Evolutionary conservation across 2,329 filamentous ascomycete genomes (phyloP).

Genomic region (Xylaria sp.): DNA sequence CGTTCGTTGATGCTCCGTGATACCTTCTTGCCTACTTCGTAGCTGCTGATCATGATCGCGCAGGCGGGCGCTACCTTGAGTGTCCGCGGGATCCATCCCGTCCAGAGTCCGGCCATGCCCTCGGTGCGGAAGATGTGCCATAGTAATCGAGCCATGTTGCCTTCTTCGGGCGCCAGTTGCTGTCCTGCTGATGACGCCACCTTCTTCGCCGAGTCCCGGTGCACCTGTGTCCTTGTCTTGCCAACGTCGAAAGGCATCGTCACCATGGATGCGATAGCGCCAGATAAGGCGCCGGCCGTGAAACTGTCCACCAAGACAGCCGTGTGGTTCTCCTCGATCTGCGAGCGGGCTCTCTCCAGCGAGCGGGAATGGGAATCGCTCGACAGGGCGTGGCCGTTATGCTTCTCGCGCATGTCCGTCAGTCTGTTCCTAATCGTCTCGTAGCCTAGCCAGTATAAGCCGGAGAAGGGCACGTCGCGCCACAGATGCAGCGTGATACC

Average conservation of each 20-base stretch:
- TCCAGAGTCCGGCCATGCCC: constrained; percentile 75
- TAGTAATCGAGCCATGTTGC: constrained; percentile 75
- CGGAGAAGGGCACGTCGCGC: constrained; percentile 96
- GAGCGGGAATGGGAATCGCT: constrained; percentile 35
- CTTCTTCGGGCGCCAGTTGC: constrained; percentile 59
- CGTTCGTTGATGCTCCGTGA: constrained; percentile 68
- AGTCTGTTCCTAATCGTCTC: constrained; percentile 72
- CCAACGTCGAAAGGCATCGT: constrained; percentile 97
- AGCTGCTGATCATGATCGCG: constrained; percentile 98
- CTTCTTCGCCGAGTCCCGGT: constrained; percentile 48
- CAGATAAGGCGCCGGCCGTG: constrained; percentile 74
- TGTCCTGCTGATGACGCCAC: constrained; percentile 26
- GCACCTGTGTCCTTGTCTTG: constrained; percentile 89
- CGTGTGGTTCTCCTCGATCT: constrained; percentile 63
- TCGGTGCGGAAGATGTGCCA: constrained; percentile 87
- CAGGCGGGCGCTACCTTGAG: constrained; percentile 94
- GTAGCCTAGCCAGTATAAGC: constrained; percentile 97
- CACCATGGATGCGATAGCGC: constrained; percentile 76
- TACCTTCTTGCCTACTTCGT: constrained; percentile 89
- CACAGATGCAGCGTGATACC: constrained; percentile 87
- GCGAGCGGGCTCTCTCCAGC: constrained; percentile 48
- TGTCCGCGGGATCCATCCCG: constrained; percentile 84
- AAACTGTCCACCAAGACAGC: constrained; percentile 87
- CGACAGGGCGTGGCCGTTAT: constrained; percentile 39
- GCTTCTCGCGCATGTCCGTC: constrained; percentile 59